Conservation (phyloP, 345 rosid species). For the Triadica sebifera region DNA sequence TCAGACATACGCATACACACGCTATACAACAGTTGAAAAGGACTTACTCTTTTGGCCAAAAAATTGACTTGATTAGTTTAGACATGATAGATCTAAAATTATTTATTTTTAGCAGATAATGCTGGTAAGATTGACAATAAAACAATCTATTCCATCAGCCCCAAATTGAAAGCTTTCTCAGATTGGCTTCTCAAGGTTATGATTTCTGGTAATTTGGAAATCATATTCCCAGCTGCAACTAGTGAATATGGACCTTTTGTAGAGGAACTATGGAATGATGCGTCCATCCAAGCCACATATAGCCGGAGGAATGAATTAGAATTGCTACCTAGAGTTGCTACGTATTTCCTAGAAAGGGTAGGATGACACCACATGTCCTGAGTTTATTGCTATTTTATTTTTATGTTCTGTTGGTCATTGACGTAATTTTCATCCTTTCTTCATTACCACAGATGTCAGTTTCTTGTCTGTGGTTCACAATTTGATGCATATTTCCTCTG, state of each 20-base stretch:
- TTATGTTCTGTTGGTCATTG: not conserved
- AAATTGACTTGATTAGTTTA: not conserved
- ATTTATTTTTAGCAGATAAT: constrained; percentile 24
- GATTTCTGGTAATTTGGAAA: constrained; percentile 67
- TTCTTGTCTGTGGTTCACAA: not conserved
- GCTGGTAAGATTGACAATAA: constrained; percentile 32
- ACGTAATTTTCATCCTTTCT: not conserved
- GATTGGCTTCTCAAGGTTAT: constrained; percentile 72
- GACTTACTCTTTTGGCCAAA: too few species aligned
- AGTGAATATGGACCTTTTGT: constrained; percentile 62
- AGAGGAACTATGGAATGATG: constrained; percentile 70
- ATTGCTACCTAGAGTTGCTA: constrained; percentile 64
- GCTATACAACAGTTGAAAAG: too few species aligned
- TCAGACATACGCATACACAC: not conserved
- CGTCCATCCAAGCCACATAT: constrained; percentile 78
- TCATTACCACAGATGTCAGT: too few species aligned
- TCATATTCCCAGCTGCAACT: constrained; percentile 56
- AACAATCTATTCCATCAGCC: constrained; percentile 46
- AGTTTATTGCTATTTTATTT: not conserved
- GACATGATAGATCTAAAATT: constrained; percentile 16
- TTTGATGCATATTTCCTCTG: not conserved
- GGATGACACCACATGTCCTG: constrained; percentile 17
- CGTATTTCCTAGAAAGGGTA: constrained; percentile 86
- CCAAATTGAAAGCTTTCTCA: constrained; percentile 56
- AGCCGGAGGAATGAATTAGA: constrained; percentile 62